Evolutionary conservation across 1,139 yeast species (phyloP), one percentile per base, ranked within the genome.

Genomic region (Yamadazyma buinensis): DNA sequence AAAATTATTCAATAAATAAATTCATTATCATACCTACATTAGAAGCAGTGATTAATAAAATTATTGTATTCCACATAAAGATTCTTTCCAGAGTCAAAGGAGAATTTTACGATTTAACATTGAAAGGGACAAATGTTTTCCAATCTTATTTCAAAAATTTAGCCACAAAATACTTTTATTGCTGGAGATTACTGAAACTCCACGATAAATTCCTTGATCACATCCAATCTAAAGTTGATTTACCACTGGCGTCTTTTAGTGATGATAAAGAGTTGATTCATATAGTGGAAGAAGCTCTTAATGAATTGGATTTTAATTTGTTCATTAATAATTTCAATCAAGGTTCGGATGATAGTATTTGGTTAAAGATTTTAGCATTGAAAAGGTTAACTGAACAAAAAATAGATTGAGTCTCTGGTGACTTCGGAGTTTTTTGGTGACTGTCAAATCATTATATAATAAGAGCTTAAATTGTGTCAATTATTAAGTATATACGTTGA

Each of bases 151-250:
- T 61, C 41, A 47, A 59, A 5, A 45, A 49, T 17, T 46, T 56
- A 23, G 59, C 65, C 35, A 52, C 54, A 27, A 46, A 66, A 34
- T 65, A 66, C 39, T 66, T 61, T 43, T 62, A 58, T 44, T 67
- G 71, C 1, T 65, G 72, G 72, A 51, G 65, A 40, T 49, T 61
- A 2, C 52, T 59, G 3, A 65, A 61, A 36, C 57, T 62, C 1
- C 62, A 62, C 30, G 43, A 51, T 3, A 9, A 28, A 6, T 12
- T 32, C 5, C 13, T 28, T 15, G 14, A 26, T 4, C 59, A 47
- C 33, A 37, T 63, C 18, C 5, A 17, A 17, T 5, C 19, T 17
- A 7, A 17, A 17, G 7, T 5, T 5, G 7, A 17, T 17, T 17
- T 17, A 17, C 7, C 7, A 17, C 7, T 5, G 7, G 7, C 5